Conservation (phyloP, 345 rosid genomes). For the Rhodomyrtus tomentosa region DNA sequence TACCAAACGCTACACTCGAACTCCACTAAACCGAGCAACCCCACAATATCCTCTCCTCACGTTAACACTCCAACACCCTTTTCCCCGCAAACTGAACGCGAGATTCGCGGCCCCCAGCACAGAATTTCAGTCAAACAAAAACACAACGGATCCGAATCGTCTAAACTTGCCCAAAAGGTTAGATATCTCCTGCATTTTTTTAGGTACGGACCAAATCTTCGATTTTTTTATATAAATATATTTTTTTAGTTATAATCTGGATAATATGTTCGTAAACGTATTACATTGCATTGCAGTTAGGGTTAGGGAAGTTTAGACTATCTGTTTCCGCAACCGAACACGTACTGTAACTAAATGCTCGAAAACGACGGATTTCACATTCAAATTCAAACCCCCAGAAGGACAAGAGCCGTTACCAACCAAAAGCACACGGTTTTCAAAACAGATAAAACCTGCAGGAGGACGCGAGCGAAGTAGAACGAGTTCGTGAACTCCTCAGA, state of each 20-base stretch:
- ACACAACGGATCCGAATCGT: too few relatives aligned
- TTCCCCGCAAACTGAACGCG: neutral
- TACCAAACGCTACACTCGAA: neutral
- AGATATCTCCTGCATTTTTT: too few relatives aligned
- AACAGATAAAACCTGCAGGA: neutral
- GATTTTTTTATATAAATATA: too few relatives aligned
- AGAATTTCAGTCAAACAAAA: neutral
- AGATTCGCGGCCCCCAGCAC: neutral
- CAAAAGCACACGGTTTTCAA: neutral
- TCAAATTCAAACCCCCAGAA: neutral
- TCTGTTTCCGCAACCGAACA: too few relatives aligned
- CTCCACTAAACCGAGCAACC: neutral
- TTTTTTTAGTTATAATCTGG: too few relatives aligned
- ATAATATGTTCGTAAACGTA: too few relatives aligned
- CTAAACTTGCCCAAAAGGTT: too few relatives aligned
- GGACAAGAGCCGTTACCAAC: neutral
- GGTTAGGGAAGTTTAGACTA: too few relatives aligned
- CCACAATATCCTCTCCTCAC: neutral
- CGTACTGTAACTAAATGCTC: neutral
- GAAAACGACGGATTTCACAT: neutral
- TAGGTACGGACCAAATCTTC: too few relatives aligned
- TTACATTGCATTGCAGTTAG: too few relatives aligned
- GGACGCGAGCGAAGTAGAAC: neutral
- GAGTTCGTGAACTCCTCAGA: neutral
- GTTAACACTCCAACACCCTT: neutral